Conservation (phyloP, 179 eudicot species). For the Actinidia polygama region DNA sequence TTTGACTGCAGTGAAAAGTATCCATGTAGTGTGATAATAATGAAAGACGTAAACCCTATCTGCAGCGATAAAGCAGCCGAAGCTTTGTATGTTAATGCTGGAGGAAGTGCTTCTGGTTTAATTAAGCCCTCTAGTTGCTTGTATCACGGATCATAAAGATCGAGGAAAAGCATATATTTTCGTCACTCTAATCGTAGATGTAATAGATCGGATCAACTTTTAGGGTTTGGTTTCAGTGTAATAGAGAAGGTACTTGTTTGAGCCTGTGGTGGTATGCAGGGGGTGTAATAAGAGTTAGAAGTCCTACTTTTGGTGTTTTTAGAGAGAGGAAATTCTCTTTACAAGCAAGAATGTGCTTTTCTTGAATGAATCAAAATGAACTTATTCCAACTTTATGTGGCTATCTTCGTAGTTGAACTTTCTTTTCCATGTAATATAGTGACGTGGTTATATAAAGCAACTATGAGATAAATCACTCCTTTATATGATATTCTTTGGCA, state of each 20-base stretch:
- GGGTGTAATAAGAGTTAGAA: neutral
- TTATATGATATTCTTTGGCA: no score
- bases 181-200: neutral
- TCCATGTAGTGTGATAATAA: neutral
- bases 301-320: neutral
- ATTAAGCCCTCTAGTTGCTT: neutral
- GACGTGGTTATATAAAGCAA: no score
- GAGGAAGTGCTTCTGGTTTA: conserved; percentile 13
- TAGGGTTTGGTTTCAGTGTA: neutral
- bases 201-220: neutral
- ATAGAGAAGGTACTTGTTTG: neutral
- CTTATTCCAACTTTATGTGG: no score
- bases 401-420: no score
- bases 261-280: conserved; percentile 7
- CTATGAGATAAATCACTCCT: no score
- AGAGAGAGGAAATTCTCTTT: neutral
- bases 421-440: no score
- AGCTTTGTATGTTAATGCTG: neutral
- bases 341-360: neutral
- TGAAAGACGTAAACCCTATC: conserved; percentile 8
- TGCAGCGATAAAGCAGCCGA: neutral
- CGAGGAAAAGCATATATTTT: neutral
- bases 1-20: neutral
- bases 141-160: neutral
- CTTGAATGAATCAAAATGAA: neutral